Conservation (phyloP, 2,329 filamentous ascomycete species). For the Aspergillus viridinutans region DNA sequence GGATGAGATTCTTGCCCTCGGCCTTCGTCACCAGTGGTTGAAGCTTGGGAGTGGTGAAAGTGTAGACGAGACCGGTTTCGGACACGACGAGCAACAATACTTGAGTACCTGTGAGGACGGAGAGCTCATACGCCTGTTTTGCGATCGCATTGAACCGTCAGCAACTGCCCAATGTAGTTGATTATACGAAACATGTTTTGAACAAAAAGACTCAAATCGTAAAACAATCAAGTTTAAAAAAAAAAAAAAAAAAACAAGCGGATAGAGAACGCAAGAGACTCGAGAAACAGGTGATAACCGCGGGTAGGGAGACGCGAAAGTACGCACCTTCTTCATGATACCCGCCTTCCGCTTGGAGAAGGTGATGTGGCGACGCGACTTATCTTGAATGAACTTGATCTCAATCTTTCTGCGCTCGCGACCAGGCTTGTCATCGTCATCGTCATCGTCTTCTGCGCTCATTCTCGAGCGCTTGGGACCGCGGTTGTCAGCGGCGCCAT, state of each 20-base stretch:
- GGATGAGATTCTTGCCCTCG: constrained; percentile 98
- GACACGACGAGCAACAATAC: constrained; percentile 94
- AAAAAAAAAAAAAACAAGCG: neutral
- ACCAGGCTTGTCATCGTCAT: constrained; percentile 95
- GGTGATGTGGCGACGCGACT: constrained; percentile 98
- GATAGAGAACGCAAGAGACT: neutral
- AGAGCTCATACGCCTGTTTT: constrained; percentile 86
- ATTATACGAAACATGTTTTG: neutral
- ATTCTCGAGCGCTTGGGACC: constrained; percentile 87
- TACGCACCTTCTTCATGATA: constrained; percentile 98
- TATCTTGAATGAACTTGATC: constrained; percentile 99
- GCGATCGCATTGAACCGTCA: constrained; percentile 16
- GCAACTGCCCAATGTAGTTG: constrained; percentile 1
- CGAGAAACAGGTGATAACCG: constrained; percentile 5
- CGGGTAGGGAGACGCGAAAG: constrained; percentile 16
- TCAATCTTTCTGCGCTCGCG: constrained; percentile 99
- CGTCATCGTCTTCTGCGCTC: constrained; percentile 85
- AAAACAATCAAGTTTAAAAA: neutral
- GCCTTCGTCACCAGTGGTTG: constrained; percentile 97
- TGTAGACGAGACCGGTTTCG: constrained; percentile 95
- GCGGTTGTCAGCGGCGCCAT: constrained; percentile 69
- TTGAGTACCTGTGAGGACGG: constrained; percentile 95
- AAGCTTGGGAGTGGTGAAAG: constrained; percentile 96
- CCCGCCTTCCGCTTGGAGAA: constrained; percentile 99
- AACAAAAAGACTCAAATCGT: neutral